Evolutionary conservation across 306 rosid species (phyloP), one percentile per base, ranked within the genome.

Genomic region (Pyrus pyrifolia): DNA sequence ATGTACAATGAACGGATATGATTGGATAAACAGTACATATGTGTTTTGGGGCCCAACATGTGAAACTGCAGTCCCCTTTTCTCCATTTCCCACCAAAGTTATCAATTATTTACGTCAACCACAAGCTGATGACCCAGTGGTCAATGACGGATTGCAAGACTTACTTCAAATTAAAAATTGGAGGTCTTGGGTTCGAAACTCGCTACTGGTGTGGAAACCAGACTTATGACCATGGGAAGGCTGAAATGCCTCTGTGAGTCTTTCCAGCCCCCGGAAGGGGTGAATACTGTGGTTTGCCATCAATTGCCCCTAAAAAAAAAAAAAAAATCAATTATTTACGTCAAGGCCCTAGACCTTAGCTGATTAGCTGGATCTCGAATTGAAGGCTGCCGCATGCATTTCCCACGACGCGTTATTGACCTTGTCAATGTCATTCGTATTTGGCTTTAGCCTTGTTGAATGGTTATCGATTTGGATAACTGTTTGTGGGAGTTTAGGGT

Each of bases 231-330:
- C 2, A 38, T 0, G 0, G 0, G 0, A 35, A 1, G 2, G 0
- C 2, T 38, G 0, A 38, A 38, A 38, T 38, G 2, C 9, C 0
- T 38, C 0, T 38, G 10, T 38, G 9, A 38, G 2, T 38, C 10
- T 7, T 35, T 0, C 0, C 2, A 35, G 0, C 1, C 8, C 0
- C 2, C 0, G 8, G 0, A 35, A 35, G 0, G 0, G 8, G 2
- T 33, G 38, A 1, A 33, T 1, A 33, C 0, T 1, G 8, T 33
- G 1, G 0, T 1, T 33, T 33, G 38, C 8, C 38, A 33, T 35
- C 40, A 35, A 6, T 6, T 35, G 0, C 6, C 8, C 8, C 2
- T 33, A 5, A 0, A 33, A 33, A 33, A 5, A 33, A 31, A 5
- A 33, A 31, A 33, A 5, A 33, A 33, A 33, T 5, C 2, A 33